Percentiles rank a stretch among this genome's conserved stretches.
phyloP scores from a whole-genome alignment of 257 asterid genomes.

The Paraleonurus japonicus region DNA sequence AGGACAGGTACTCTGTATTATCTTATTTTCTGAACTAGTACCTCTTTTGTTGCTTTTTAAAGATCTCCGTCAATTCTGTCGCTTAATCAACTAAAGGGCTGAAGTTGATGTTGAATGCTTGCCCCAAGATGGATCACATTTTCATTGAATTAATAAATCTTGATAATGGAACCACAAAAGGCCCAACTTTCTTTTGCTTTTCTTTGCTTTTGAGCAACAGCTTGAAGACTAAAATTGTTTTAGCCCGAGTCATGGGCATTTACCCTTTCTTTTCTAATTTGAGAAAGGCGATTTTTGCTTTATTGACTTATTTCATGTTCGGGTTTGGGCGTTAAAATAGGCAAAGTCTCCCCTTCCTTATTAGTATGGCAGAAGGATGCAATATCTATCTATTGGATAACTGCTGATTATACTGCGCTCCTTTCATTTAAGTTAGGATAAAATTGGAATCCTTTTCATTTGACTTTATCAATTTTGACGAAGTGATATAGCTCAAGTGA shows the following conservation, averaged over 20 bases:
- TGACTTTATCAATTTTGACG: too few relatives aligned
- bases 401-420: too few relatives aligned
- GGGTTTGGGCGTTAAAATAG: background rate
- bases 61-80: background rate
- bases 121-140: background rate
- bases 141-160: slow-evolving; percentile 10
- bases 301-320: background rate
- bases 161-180: background rate
- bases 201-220: background rate
- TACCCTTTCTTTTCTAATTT: too few relatives aligned
- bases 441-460: too few relatives aligned
- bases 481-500: too few relatives aligned
- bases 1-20: slow-evolving; percentile 68
- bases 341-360: background rate
- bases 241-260: background rate
- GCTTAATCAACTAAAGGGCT: slow-evolving; percentile 1
- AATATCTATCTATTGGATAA: too few relatives aligned
- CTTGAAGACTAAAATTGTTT: background rate
- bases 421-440: too few relatives aligned
- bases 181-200: background rate
- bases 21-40: slow-evolving; percentile 16
- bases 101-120: background rate
- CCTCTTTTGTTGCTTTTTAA: slow-evolving; percentile 21
- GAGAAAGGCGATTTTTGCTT: too few relatives aligned
- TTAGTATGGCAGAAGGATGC: too few relatives aligned